These are phyloP conservation scores for Geosmithia putterillii DNA, from an alignment of 2,329 filamentous ascomycete species.

Conservation along the genomic window DNA sequence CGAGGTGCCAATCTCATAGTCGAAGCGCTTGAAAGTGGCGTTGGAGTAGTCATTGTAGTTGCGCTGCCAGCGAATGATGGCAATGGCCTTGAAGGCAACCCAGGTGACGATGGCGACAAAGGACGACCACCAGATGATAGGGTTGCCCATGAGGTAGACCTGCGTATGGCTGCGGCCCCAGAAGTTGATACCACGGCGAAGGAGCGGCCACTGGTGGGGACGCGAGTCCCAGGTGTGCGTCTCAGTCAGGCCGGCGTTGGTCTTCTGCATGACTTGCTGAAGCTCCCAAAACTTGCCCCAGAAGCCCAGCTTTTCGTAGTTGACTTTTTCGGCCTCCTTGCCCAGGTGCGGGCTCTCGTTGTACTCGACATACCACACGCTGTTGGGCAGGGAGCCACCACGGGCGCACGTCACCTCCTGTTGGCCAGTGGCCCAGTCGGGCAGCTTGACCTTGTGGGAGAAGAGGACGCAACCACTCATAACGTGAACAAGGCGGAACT, in stretches of 20 bases:
- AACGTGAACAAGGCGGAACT: constrained; percentile 87
- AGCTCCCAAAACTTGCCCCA: constrained; percentile 97
- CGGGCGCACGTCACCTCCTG: constrained; percentile 98
- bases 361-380: constrained; percentile 89
- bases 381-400: constrained; percentile 87
- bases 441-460: constrained; percentile 98
- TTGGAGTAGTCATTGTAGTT: constrained; percentile 78
- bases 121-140: constrained; percentile 86
- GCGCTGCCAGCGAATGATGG: constrained; percentile 87
- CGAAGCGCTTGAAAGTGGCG: constrained; percentile 84
- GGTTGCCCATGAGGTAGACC: constrained; percentile 93
- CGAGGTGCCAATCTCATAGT: constrained; percentile 86
- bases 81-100: constrained; percentile 72
- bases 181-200: constrained; percentile 95
- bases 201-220: constrained; percentile 82
- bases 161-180: constrained; percentile 92
- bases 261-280: constrained; percentile 97
- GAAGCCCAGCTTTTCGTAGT: constrained; percentile 90
- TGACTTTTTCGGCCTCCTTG: constrained; percentile 76
- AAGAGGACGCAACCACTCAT: constrained; percentile 97
- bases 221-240: constrained; percentile 98
- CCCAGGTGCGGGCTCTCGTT: constrained; percentile 75
- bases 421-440: constrained; percentile 95
- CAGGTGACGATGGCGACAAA: constrained; percentile 69
- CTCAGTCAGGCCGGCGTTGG: constrained; percentile 90